Conservation (phyloP, 257 asterid genomes). For the Solanum chmielewskii region DNA sequence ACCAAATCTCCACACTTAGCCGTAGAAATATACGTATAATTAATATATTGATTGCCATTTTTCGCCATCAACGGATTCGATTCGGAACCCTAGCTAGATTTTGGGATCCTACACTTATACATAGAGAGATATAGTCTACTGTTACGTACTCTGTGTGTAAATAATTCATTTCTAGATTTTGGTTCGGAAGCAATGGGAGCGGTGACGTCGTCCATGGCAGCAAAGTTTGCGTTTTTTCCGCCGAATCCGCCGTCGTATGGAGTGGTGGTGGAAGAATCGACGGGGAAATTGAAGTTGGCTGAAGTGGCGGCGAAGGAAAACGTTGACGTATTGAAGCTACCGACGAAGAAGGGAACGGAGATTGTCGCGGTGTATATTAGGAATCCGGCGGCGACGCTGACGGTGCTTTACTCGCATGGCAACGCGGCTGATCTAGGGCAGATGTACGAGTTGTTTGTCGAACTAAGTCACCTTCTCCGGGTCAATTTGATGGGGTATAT, state of each 20-base stretch:
- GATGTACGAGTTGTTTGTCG: conserved; percentile 81
- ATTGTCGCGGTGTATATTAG: conserved; percentile 68
- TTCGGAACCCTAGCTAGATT: background rate
- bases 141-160: background rate
- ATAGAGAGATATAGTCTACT: background rate
- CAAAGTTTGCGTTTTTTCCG: conserved; percentile 90
- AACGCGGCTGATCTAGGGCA: conserved; percentile 99
- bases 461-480: conserved; percentile 77
- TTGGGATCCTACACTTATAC: background rate
- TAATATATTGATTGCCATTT: background rate
- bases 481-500: conserved; percentile 85
- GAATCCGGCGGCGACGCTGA: conserved; percentile 70
- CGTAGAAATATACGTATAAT: background rate
- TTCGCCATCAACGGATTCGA: background rate
- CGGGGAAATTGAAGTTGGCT: conserved; percentile 71
- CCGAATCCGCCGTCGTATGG: conserved; percentile 84
- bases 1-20: background rate
- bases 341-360: conserved; percentile 67
- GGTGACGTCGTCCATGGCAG: conserved; percentile 89
- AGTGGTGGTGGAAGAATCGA: conserved; percentile 36
- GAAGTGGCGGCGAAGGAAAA: conserved; percentile 69
- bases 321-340: conserved; percentile 71
- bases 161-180: background rate
- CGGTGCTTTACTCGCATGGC: conserved; percentile 85
- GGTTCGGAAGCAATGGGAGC: conserved; percentile 48